These are phyloP conservation scores for Mucor plumbeus DNA, from an alignment of 371 early-diverging fungal species.

Conservation along the genomic window DNA sequence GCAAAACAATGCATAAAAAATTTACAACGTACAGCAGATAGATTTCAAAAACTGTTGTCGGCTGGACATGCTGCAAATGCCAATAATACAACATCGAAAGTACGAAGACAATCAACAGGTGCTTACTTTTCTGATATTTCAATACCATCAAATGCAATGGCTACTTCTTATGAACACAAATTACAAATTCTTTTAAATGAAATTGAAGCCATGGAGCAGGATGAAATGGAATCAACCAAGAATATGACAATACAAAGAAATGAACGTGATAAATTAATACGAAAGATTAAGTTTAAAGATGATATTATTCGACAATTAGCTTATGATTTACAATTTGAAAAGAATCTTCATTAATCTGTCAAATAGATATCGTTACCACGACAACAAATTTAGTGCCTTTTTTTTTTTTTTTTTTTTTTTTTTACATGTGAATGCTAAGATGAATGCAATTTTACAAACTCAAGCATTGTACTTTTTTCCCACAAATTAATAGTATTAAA, in stretches of 20 bases:
- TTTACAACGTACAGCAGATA: constrained; percentile 7
- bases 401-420: too few species aligned
- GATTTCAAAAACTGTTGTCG: constrained; percentile 7
- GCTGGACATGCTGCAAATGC: not conserved
- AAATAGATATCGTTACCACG: too few species aligned
- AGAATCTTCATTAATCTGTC: not conserved
- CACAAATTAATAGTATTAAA: not conserved
- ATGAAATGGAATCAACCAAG: constrained; percentile 10
- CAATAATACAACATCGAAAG: not conserved
- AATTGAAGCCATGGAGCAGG: constrained; percentile 35
- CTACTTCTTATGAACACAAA: constrained; percentile 19
- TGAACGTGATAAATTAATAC: constrained; percentile 10
- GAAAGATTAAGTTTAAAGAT: constrained; percentile 17
- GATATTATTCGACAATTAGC: constrained; percentile 24
- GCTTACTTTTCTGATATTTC: not conserved
- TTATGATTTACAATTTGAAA: constrained; percentile 18
- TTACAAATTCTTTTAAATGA: constrained; percentile 32
- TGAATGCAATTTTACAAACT: too few species aligned
- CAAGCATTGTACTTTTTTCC: not conserved
- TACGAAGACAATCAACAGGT: constrained; percentile 16
- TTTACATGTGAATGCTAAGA: not conserved
- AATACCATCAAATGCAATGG: not conserved
- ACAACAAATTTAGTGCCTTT: too few species aligned
- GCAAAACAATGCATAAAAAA: constrained; percentile 2
- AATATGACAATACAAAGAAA: constrained; percentile 6